Evolutionary conservation across 2,329 filamentous ascomycete genomes (phyloP).

Genomic region (Sporothrix luriei): DNA sequence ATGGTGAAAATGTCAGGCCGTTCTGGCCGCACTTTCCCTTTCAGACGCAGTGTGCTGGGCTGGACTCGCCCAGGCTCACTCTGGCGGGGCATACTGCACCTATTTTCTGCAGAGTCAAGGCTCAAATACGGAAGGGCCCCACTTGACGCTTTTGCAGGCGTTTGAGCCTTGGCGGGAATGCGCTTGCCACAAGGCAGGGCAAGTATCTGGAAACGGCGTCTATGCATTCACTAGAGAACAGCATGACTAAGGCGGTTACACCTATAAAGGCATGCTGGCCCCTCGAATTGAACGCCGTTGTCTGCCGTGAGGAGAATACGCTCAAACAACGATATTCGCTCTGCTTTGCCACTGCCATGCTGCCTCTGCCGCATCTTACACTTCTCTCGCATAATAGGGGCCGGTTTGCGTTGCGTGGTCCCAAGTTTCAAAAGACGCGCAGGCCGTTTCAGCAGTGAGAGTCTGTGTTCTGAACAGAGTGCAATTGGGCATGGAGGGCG

Average conservation of each 20-base stretch:
- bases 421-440: slow-evolving; percentile 30
- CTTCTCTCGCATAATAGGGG: slow-evolving; percentile 18
- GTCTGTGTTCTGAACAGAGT: not conserved
- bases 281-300: slow-evolving; percentile 15
- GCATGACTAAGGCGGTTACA: slow-evolving; percentile 23
- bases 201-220: slow-evolving; percentile 16
- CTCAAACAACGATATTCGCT: not conserved
- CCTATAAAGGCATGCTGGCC: not conserved
- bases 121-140: not conserved
- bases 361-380: not conserved
- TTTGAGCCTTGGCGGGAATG: slow-evolving; percentile 26
- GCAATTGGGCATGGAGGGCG: not conserved
- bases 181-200: not conserved
- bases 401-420: slow-evolving; percentile 6
- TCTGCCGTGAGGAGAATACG: not conserved
- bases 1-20: not conserved
- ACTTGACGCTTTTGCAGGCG: not conserved
- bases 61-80: not conserved
- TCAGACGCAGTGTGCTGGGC: slow-evolving; percentile 23
- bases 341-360: not conserved
- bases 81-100: slow-evolving; percentile 11
- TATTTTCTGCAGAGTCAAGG: not conserved
- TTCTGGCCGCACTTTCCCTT: not conserved
- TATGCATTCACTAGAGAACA: not conserved
- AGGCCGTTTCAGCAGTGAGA: slow-evolving; percentile 28